Conservation (phyloP, 2,329 filamentous ascomycete species). For the Colletotrichum gigasporum region DNA sequence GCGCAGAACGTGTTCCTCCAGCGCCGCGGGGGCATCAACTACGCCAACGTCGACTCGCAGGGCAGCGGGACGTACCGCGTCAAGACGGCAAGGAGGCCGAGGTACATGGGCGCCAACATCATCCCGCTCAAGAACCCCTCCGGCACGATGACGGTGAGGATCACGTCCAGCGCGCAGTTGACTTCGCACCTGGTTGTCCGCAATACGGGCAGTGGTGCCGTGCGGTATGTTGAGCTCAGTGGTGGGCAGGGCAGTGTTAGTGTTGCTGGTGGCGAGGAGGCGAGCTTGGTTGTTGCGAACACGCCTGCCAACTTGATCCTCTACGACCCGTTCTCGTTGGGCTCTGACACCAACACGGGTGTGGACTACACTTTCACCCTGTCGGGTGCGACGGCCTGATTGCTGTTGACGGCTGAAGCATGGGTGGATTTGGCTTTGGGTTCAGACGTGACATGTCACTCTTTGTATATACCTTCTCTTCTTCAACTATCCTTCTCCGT, state of each 20-base stretch:
- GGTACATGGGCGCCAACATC: slow-evolving; percentile 61
- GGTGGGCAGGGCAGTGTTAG: slow-evolving; percentile 44
- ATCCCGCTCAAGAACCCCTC: slow-evolving; percentile 50
- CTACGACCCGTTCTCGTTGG: slow-evolving; percentile 53
- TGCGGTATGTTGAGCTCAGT: slow-evolving; percentile 48
- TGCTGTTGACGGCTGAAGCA: no score
- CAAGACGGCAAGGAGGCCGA: slow-evolving; percentile 50
- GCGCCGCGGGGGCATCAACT: slow-evolving; percentile 48
- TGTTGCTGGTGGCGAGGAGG: slow-evolving; percentile 49
- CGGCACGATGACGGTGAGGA: slow-evolving; percentile 40
- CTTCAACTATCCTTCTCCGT: no score
- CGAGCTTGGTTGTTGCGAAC: slow-evolving; percentile 56
- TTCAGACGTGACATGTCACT: no score
- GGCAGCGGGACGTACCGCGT: slow-evolving; percentile 48
- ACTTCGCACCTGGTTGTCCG: slow-evolving; percentile 53
- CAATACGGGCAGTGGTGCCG: slow-evolving; percentile 38
- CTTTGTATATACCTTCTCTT: no score
- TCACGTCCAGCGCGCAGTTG: slow-evolving; percentile 46
- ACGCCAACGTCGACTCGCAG: slow-evolving; percentile 49
- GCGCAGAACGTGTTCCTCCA: slow-evolving; percentile 50
- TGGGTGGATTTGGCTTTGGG: no score
- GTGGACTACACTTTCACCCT: slow-evolving; percentile 49
- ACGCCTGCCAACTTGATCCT: slow-evolving; percentile 52
- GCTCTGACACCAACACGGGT: slow-evolving; percentile 46
- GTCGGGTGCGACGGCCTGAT: slow-evolving; percentile 38